Percentiles rank a stretch among this genome's conserved stretches.
Conservation (phyloP, 495 filamentous ascomycete genomes). For the Penicillium taxi region DNA sequence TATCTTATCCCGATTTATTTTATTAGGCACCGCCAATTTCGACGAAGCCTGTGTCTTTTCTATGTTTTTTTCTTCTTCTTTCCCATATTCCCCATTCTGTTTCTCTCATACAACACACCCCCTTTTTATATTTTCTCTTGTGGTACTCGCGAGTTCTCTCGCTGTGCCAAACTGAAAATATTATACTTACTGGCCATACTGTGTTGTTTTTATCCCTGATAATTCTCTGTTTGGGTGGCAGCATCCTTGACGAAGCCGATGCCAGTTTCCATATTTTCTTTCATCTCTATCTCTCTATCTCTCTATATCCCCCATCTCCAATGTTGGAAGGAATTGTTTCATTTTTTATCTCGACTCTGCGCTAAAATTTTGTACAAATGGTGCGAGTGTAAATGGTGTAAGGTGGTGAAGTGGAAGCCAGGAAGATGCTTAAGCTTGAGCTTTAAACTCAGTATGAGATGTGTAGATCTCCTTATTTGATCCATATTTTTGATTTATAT, state of each 20-base stretch:
- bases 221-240: constrained; percentile 30
- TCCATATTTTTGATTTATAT: not conserved
- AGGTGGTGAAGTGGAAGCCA: constrained; percentile 7
- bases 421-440: not conserved
- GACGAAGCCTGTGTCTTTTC: constrained; percentile 18
- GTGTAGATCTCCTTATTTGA: constrained; percentile 8
- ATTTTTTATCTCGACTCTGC: constrained; percentile 10
- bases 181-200: constrained; percentile 17
- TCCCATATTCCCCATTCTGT: constrained; percentile 29
- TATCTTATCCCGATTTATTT: constrained; percentile 16
- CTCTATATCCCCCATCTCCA: constrained; percentile 9
- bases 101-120: constrained; percentile 8
- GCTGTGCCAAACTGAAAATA: constrained; percentile 11
- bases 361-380: constrained; percentile 32
- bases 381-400: constrained; percentile 26
- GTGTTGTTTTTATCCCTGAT: constrained; percentile 19
- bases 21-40: constrained; percentile 15
- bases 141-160: constrained; percentile 9
- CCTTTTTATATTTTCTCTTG: constrained; percentile 13
- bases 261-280: constrained; percentile 15
- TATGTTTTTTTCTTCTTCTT: constrained; percentile 14
- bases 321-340: constrained; percentile 4
- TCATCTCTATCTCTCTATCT: constrained; percentile 9
- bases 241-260: constrained; percentile 24
- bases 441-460: constrained; percentile 3